Conservation (phyloP, 2,329 filamentous ascomycete genomes). For the Beauveria brongniartii region DNA sequence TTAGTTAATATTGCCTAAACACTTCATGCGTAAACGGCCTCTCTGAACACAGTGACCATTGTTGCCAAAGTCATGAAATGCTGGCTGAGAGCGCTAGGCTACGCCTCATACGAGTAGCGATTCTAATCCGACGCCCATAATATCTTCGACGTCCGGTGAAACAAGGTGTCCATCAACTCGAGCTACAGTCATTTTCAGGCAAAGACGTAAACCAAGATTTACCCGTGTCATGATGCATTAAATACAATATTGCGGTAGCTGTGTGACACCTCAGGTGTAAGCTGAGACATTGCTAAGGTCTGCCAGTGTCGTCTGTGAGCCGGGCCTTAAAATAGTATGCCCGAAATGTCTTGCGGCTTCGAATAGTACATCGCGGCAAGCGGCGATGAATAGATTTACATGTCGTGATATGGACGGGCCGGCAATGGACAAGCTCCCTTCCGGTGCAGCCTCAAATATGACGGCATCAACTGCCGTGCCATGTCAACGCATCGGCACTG, state of each 20-base stretch:
- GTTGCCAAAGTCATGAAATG: neutral
- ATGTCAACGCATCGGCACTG: neutral
- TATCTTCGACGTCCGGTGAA: neutral
- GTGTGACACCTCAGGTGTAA: neutral
- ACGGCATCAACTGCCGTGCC: neutral
- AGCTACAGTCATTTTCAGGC: neutral
- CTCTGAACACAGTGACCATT: neutral
- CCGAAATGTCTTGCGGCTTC: too few relatives aligned
- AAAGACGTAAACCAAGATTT: neutral
- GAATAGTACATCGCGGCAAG: too few relatives aligned
- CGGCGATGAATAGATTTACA: neutral
- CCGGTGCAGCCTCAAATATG: neutral
- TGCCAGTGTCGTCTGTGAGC: neutral
- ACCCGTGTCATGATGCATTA: neutral
- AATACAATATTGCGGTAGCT: neutral
- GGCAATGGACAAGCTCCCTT: neutral
- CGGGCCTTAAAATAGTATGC: neutral
- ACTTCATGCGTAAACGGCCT: neutral
- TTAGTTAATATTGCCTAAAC: neutral
- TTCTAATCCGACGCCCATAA: neutral
- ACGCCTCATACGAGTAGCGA: neutral
- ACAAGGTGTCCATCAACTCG: neutral
- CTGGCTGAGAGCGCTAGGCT: neutral
- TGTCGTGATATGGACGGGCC: neutral
- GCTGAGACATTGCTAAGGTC: neutral